A percentile compares a stretch with the other conserved stretches of the same genome.
Evolutionary conservation across 176 grass and related monocot genomes (phyloP).

Genomic region (Raddia guianensis): DNA sequence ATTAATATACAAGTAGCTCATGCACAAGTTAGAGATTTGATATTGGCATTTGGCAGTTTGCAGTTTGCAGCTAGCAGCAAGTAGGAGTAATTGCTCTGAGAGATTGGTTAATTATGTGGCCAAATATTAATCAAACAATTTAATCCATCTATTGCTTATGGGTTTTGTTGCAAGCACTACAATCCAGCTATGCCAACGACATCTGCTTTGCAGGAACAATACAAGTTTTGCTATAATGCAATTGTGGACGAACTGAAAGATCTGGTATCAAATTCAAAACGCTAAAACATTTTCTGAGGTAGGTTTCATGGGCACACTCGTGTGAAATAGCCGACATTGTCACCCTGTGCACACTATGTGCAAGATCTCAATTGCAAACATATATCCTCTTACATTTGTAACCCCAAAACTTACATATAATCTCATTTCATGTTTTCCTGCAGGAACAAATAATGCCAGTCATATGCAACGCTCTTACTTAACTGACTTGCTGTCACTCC

Average conservation of each 20-base stretch:
- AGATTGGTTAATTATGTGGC: neutral
- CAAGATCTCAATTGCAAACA: neutral
- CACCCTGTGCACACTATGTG: neutral
- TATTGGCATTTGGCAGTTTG: neutral
- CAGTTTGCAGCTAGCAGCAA: neutral
- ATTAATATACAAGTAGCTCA: neutral
- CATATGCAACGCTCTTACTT: neutral
- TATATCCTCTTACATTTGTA: neutral
- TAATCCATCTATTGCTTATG: neutral
- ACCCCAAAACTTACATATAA: neutral
- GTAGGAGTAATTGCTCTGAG: neutral
- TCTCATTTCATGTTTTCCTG: neutral
- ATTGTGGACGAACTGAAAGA: slow-evolving; percentile 67
- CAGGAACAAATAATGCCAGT: neutral
- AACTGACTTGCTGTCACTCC: neutral
- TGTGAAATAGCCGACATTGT: neutral
- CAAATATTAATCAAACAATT: neutral
- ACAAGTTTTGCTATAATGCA: slow-evolving; percentile 68
- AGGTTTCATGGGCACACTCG: neutral
- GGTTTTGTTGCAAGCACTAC: neutral
- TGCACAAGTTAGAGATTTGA: neutral
- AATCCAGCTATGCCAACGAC: neutral
- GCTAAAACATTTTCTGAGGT: slow-evolving; percentile 29
- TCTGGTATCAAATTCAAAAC: slow-evolving; percentile 45
- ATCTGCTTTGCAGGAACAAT: slow-evolving; percentile 73